These are phyloP conservation scores for Leccinum aurantiacum DNA, from an alignment of 768 basidiomycete genomes.

Conservation along the genomic window DNA sequence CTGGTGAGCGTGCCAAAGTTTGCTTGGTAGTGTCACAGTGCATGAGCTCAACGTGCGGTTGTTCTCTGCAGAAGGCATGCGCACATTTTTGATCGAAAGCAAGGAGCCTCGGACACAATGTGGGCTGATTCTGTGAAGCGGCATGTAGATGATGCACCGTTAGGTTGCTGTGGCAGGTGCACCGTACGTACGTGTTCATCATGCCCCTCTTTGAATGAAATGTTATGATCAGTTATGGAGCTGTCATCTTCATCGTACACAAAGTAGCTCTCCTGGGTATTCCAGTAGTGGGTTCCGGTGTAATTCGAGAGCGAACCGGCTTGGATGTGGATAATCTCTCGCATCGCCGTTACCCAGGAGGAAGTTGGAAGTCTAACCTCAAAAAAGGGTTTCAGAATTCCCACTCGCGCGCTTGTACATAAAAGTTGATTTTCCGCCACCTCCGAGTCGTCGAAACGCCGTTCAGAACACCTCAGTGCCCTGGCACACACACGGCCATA, in stretches of 20 bases:
- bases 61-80: slow-evolving; percentile 5
- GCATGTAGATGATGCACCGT: not conserved
- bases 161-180: not conserved
- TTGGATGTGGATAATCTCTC: slow-evolving; percentile 78
- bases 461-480: not conserved
- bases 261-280: slow-evolving; percentile 73
- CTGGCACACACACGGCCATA: not conserved
- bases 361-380: not conserved
- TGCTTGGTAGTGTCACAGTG: slow-evolving; percentile 37
- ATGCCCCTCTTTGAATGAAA: slow-evolving; percentile 67
- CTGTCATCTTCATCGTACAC: slow-evolving; percentile 46
- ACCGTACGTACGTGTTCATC: slow-evolving; percentile 44
- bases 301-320: slow-evolving; percentile 68
- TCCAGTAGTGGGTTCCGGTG: slow-evolving; percentile 79
- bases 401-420: not conserved
- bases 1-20: slow-evolving; percentile 63
- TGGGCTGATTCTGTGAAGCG: slow-evolving; percentile 34
- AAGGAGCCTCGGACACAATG: slow-evolving; percentile 61
- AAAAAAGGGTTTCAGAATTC: slow-evolving; percentile 1
- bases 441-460: not conserved
- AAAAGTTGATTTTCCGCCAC: not conserved
- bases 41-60: slow-evolving; percentile 7
- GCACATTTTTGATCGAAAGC: slow-evolving; percentile 68
- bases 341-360: slow-evolving; percentile 43
- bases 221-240: slow-evolving; percentile 46